Evolutionary conservation across 179 eudicot species (phyloP).

Genomic region (Silene noctiflora): DNA sequence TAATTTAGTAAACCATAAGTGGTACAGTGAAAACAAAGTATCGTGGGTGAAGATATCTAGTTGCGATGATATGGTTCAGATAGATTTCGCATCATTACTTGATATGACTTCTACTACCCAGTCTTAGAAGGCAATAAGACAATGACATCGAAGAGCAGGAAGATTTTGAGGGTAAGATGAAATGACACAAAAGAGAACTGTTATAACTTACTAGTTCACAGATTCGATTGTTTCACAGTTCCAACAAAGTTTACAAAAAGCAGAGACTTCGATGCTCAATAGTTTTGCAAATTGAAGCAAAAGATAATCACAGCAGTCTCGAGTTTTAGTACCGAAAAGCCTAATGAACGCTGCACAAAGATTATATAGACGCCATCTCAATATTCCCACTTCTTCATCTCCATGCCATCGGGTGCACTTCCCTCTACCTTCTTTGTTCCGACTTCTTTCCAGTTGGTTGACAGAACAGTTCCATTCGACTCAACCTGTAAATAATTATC

Average conservation of each 20-base stretch:
- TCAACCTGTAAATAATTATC: constrained; percentile 52
- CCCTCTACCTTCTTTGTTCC: constrained; percentile 88
- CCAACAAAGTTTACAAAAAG: neutral
- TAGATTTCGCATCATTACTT: too few species aligned
- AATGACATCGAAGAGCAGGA: neutral
- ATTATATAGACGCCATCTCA: constrained; percentile 17
- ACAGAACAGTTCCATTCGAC: constrained; percentile 93
- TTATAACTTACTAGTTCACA: neutral
- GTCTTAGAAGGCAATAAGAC: neutral
- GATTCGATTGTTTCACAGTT: neutral
- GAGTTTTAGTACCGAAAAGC: constrained; percentile 8
- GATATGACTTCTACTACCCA: neutral
- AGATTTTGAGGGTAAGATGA: neutral
- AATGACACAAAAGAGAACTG: neutral
- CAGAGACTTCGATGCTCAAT: constrained; percentile 17
- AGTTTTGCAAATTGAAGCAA: constrained; percentile 16
- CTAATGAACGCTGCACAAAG: constrained; percentile 31
- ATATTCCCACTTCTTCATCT: constrained; percentile 87
- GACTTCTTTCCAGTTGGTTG: constrained; percentile 98
- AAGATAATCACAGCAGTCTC: neutral
- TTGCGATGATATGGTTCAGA: neutral
- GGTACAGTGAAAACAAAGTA: too few species aligned
- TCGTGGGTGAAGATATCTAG: neutral
- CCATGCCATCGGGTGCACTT: constrained; percentile 97
- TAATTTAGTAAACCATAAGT: too few species aligned